These are phyloP conservation scores for Fusarium incarnatum DNA, from an alignment of 2,329 filamentous ascomycete genomes.

Conservation along the genomic window DNA sequence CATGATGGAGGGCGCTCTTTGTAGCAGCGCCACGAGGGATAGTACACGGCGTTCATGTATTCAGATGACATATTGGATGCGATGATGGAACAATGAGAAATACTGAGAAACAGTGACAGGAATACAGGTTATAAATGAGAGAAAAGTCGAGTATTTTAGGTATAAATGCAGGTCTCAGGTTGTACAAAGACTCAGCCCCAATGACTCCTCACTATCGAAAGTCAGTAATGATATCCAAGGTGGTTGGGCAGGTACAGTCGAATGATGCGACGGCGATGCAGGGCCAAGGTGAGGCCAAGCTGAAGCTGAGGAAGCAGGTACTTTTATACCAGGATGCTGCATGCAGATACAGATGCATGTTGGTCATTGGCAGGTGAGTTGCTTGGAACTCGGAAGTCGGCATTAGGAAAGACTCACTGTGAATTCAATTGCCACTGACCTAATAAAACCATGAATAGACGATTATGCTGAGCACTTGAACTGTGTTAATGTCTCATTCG, in stretches of 20 bases:
- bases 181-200: slow-evolving; percentile 17
- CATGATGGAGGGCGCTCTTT: slow-evolving; percentile 69
- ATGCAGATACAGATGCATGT: not conserved
- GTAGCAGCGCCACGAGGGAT: slow-evolving; percentile 74
- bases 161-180: slow-evolving; percentile 20
- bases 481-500: not conserved
- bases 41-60: slow-evolving; percentile 64
- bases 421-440: slow-evolving; percentile 24
- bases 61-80: slow-evolving; percentile 22
- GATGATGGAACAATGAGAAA: not conserved
- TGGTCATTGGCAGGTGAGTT: not conserved
- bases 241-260: not conserved
- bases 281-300: not conserved
- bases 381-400: not conserved
- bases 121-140: not conserved
- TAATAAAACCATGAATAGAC: not conserved
- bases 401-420: not conserved
- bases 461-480: not conserved
- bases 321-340: slow-evolving; percentile 2
- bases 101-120: not conserved
- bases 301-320: not conserved
- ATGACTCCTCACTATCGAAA: not conserved
- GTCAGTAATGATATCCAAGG: not conserved
- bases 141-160: not conserved
- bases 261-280: not conserved